Conservation (phyloP, 441 rosid genomes). For the Pelargonium myrrhifolium region DNA sequence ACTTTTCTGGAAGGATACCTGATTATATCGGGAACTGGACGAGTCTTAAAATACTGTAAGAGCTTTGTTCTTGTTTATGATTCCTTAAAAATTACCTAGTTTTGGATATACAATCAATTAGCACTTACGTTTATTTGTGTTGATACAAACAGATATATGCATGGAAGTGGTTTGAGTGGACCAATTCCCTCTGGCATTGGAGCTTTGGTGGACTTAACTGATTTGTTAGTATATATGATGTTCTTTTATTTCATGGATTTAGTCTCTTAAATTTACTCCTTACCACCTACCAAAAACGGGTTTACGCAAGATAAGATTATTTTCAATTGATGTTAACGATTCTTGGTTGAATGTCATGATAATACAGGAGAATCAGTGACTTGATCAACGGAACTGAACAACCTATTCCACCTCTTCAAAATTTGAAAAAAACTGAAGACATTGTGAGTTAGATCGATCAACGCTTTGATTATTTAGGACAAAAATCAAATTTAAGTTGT, state of each 20-base stretch:
- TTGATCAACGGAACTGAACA: conserved; percentile 34
- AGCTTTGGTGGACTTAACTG: conserved; percentile 22
- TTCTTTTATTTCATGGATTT: not conserved
- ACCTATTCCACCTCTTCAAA: conserved; percentile 33
- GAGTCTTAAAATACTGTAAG: conserved; percentile 38
- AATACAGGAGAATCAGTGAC: conserved; percentile 55
- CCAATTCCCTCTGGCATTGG: conserved; percentile 44
- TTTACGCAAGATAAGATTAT: too few relatives aligned
- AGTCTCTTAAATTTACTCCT: too few relatives aligned
- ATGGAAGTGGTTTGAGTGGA: conserved; percentile 58
- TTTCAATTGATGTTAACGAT: too few relatives aligned
- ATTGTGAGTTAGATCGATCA: conserved; percentile 32
- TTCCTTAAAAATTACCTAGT: not conserved
- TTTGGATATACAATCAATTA: not conserved
- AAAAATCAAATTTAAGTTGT: too few relatives aligned
- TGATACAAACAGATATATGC: conserved; percentile 33
- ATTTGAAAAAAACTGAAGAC: conserved; percentile 19
- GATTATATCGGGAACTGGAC: conserved; percentile 44
- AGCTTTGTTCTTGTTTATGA: not conserved
- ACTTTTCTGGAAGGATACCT: conserved; percentile 42
- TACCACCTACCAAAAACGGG: conserved; percentile 24
- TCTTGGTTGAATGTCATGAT: not conserved
- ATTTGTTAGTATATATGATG: conserved; percentile 33
- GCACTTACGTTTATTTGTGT: not conserved
- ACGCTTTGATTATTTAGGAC: not conserved